Conservation (phyloP, 2,329 filamentous ascomycete species). For the Dissoconium aciculare region DNA sequence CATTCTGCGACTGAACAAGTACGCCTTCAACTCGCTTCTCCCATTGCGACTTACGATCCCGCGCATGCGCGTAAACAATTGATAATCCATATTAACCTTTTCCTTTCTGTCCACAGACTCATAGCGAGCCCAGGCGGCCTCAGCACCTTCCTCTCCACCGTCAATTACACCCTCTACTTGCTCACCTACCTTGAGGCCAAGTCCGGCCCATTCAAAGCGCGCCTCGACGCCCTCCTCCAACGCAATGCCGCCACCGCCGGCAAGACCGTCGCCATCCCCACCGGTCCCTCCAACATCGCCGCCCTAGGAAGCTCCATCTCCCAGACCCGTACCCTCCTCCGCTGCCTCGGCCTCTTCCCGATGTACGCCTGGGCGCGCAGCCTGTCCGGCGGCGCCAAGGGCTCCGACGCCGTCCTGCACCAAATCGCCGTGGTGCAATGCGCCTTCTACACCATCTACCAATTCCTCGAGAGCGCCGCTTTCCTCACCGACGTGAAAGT, state of each 20-base stretch:
- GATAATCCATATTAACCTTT: conserved; percentile 8
- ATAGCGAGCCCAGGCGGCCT: conserved; percentile 31
- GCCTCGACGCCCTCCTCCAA: conserved; percentile 23
- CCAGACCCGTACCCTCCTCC: conserved; percentile 30
- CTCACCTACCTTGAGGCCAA: conserved; percentile 30
- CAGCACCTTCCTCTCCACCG: conserved; percentile 31
- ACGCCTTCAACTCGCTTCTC: conserved; percentile 5
- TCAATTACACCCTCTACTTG: conserved; percentile 34
- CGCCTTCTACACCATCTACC: conserved; percentile 30
- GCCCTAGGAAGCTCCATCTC: conserved; percentile 28
- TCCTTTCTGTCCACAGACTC: conserved; percentile 26
- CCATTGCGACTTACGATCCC: not conserved
- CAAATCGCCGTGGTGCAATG: conserved; percentile 28
- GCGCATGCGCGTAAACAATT: not conserved
- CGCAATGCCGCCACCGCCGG: conserved; percentile 10
- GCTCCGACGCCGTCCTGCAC: conserved; percentile 29
- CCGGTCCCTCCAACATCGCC: conserved; percentile 18
- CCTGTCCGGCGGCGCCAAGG: conserved; percentile 28
- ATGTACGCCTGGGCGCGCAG: conserved; percentile 32
- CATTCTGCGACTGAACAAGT: conserved; percentile 33
- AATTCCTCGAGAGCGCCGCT: conserved; percentile 30
- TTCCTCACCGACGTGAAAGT: conserved; percentile 30
- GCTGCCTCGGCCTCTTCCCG: conserved; percentile 30
- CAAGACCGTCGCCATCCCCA: conserved; percentile 10
- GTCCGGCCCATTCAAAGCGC: conserved; percentile 21